Conservation (phyloP, 768 basidiomycete species). For the Agrocybe pediades region DNA sequence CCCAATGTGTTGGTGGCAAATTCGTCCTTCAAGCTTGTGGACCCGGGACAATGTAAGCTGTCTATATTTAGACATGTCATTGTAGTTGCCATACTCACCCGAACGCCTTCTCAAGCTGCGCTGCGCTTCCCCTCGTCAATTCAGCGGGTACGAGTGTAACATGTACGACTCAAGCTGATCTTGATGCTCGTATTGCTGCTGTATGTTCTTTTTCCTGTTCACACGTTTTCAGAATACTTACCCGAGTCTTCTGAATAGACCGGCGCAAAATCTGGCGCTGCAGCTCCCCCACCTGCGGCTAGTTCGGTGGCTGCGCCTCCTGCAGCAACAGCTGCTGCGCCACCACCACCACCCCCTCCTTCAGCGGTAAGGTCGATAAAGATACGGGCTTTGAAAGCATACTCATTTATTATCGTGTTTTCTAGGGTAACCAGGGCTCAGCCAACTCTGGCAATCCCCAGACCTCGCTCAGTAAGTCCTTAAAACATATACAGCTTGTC, state of each 20-base stretch:
- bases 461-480: constrained; percentile 32
- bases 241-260: constrained; percentile 12
- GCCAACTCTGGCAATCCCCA: constrained; percentile 31
- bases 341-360: not conserved
- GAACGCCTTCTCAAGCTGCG: constrained; percentile 33
- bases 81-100: not conserved
- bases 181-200: constrained; percentile 47
- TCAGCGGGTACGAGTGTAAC: constrained; percentile 50
- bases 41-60: constrained; percentile 35
- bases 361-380: not conserved
- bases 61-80: not conserved
- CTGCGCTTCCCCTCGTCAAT: constrained; percentile 54
- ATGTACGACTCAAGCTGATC: constrained; percentile 51
- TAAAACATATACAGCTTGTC: not conserved
- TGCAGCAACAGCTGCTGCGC: not conserved
- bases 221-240: not conserved
- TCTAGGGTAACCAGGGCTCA: constrained; percentile 2
- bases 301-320: constrained; percentile 1
- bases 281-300: not conserved
- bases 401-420: not conserved
- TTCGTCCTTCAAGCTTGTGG: constrained; percentile 38
- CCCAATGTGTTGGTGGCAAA: constrained; percentile 56
- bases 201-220: constrained; percentile 24
- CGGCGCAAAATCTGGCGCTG: constrained; percentile 10
- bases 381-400: no score